Base-by-base conservation (phyloP, 495 filamentous ascomycete genomes). In the Neurospora pannonica region DNA sequence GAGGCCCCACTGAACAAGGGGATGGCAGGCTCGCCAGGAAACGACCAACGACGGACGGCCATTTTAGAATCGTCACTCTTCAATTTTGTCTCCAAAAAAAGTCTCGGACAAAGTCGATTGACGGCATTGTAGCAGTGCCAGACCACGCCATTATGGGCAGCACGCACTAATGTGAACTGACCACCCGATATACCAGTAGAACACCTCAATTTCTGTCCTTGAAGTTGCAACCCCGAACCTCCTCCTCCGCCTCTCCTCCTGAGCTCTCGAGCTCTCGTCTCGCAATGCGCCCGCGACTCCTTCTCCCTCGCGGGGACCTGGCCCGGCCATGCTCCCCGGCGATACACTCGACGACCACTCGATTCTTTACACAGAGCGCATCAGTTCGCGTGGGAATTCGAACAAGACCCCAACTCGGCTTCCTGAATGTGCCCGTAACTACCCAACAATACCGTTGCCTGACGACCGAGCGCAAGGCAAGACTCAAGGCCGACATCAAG, bases 331-430 rank as follows among this genome's bases (percentile, higher is more conserved):
- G 38, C 67, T 36, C 67, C 70, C 39, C 38, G 15, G 34, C 38
- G 34, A 71, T 39, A 38, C 36, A 38, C 13, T 36, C 60, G 24
- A 21, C 73, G 39, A 62, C 73, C 5, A 71, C 71, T 34, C 80
- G 80, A 60, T 72, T 73, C 70, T 81, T 81, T 37, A 54, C 76
- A 7, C 79, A 81, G 70, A 79, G 77, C 75, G 75, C 77, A 13
- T 42, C 75, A 21, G 54, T 71, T 48, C 77, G 76, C 34, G 37
- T 71, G 34, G 71, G 76, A 10, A 38, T 74, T 13, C 77, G 78
- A 62, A 71, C 70, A 72, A 90, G 94, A n/a, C 94, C 94, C 37
- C 92, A 95, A 79, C 83, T 96, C 36, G 92, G 92, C 24, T 97
- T 94, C 81, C 91, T 94, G 71, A 88, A 87, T 40, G 74, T 85